Conservation (phyloP, 2,329 filamentous ascomycete genomes). For the Colletotrichum sp. region DNA sequence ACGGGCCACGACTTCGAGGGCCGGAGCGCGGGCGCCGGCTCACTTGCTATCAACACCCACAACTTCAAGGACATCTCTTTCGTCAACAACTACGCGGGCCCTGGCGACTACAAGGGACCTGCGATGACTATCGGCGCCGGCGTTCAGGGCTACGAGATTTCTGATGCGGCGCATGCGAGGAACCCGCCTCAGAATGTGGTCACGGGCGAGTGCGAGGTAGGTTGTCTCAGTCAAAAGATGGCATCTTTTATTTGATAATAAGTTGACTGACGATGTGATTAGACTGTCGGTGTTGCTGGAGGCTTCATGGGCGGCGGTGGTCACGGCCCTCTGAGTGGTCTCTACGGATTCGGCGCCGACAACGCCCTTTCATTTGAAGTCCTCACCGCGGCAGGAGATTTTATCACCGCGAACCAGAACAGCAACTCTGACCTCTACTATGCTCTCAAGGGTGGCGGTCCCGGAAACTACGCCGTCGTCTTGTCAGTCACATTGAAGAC, state of each 20-base stretch:
- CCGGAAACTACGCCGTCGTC: conserved; percentile 58
- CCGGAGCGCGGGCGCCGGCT: conserved; percentile 66
- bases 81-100: conserved; percentile 37
- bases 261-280: not conserved
- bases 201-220: conserved; percentile 54
- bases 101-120: conserved; percentile 49
- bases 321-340: conserved; percentile 51
- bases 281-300: conserved; percentile 63
- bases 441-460: conserved; percentile 60
- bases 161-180: conserved; percentile 43
- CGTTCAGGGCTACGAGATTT: conserved; percentile 50
- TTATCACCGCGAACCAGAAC: conserved; percentile 46
- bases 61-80: conserved; percentile 53
- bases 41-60: conserved; percentile 63
- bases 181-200: conserved; percentile 49
- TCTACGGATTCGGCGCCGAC: conserved; percentile 51
- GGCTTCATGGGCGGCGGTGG: conserved; percentile 67
- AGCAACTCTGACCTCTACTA: conserved; percentile 61
- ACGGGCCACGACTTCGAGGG: conserved; percentile 65
- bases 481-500: conserved; percentile 58
- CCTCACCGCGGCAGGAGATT: conserved; percentile 48
- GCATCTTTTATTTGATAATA: rapidly evolving
- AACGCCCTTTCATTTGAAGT: conserved; percentile 53
- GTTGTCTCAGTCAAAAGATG: not conserved
- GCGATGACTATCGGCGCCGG: conserved; percentile 62